phyloP scores from a whole-genome alignment of 2,329 filamentous ascomycete genomes.

The Beauveria scarabaeidicola region DNA sequence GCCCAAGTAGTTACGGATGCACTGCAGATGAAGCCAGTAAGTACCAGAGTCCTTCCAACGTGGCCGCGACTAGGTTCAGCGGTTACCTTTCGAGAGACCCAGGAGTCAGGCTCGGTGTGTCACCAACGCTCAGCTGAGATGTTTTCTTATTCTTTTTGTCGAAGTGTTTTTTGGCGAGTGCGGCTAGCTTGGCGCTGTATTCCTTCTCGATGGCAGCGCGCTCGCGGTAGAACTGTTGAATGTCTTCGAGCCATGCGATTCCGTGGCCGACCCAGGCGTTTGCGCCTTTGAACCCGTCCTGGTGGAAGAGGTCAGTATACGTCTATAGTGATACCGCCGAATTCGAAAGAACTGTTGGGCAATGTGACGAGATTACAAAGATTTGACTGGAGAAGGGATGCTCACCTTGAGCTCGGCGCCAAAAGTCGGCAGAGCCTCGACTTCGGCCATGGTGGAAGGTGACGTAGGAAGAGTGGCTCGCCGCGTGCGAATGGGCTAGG shows the following conservation, averaged over 20 bases:
- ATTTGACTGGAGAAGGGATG: neutral
- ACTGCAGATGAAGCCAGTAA: constrained; percentile 31
- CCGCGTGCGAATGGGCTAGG: neutral
- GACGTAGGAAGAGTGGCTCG: constrained; percentile 2
- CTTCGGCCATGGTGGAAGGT: constrained; percentile 58
- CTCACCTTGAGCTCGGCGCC: constrained; percentile 86
- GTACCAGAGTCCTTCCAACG: neutral
- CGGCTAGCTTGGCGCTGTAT: constrained; percentile 80
- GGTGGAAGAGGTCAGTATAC: constrained; percentile 11
- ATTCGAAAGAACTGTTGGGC: too few relatives aligned
- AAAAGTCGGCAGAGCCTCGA: constrained; percentile 77
- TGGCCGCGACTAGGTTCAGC: neutral
- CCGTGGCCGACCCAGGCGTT: constrained; percentile 86
- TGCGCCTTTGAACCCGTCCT: constrained; percentile 96
- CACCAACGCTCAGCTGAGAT: constrained; percentile 81
- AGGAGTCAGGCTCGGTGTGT: constrained; percentile 85
- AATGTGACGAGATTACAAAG: neutral
- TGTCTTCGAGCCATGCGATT: constrained; percentile 91
- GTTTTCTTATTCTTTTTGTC: constrained; percentile 94
- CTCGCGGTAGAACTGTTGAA: constrained; percentile 96
- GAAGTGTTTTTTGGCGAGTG: constrained; percentile 89
- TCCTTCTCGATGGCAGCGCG: constrained; percentile 92
- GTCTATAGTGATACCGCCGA: constrained; percentile 12
- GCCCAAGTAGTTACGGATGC: constrained; percentile 96
- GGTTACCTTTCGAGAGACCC: constrained; percentile 79